Evolutionary conservation across 176 grass and related monocot genomes (phyloP).

Genomic region (Aegilops sharonensis): DNA sequence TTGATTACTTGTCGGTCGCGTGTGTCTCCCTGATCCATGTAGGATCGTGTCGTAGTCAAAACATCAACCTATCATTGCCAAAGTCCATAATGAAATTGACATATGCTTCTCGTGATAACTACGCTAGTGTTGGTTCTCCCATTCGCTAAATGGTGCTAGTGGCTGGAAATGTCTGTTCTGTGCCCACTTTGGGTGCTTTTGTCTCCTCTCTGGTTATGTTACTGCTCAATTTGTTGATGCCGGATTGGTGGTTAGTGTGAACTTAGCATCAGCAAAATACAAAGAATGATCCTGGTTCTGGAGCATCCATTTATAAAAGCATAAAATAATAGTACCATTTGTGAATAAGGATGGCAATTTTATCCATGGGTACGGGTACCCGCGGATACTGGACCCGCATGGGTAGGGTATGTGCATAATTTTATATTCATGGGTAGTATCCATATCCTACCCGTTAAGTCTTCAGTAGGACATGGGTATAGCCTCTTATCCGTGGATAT

Average conservation of each 20-base stretch:
- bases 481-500: no score
- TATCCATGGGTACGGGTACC: no score
- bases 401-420: no score
- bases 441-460: no score
- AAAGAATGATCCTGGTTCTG: no score
- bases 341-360: no score
- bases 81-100: constrained; percentile 40
- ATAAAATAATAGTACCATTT: no score
- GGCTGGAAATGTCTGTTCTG: neutral
- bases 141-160: neutral
- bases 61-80: constrained; percentile 37
- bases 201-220: neutral
- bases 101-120: constrained; percentile 35
- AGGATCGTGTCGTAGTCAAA: constrained; percentile 32
- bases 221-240: neutral
- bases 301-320: no score
- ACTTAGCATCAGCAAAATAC: no score
- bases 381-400: no score
- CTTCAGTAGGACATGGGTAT: no score
- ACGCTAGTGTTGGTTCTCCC: constrained; percentile 28
- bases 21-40: constrained; percentile 43
- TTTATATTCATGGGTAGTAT: no score
- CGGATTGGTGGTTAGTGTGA: neutral
- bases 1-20: constrained; percentile 23
- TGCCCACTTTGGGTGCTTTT: neutral